These are phyloP conservation scores for Kodamaea fungicola DNA, from an alignment of 1,139 yeast genomes.

Conservation along the genomic window DNA sequence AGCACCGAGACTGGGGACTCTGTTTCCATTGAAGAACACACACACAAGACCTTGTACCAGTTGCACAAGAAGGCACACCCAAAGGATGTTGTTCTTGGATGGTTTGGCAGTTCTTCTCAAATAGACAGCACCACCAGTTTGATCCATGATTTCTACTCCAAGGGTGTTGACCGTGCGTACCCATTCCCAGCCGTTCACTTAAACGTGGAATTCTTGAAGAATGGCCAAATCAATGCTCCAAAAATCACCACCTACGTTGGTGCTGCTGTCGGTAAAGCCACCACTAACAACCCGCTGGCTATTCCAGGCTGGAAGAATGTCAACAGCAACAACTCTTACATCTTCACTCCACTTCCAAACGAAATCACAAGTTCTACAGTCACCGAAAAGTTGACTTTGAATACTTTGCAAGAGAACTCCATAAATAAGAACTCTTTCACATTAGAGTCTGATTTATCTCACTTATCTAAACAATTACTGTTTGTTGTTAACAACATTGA, in stretches of 20 bases:
- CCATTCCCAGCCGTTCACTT: constrained; percentile 81
- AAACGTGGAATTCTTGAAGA: constrained; percentile 46
- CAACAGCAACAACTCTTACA: constrained; percentile 47
- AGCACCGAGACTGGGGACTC: constrained; percentile 76
- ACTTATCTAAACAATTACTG: constrained; percentile 54
- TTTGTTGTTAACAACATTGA: constrained; percentile 54
- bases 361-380: constrained; percentile 57
- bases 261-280: constrained; percentile 62
- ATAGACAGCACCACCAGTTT: constrained; percentile 77
- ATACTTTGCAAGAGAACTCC: constrained; percentile 27
- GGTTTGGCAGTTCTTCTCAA: constrained; percentile 71
- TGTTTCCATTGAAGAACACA: constrained; percentile 70
- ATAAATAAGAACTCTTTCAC: constrained; percentile 17
- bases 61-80: constrained; percentile 79
- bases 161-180: constrained; percentile 63
- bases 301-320: constrained; percentile 48
- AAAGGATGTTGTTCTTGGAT: constrained; percentile 76
- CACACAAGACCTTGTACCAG: constrained; percentile 67
- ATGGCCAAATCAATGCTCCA: constrained; percentile 35
- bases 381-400: constrained; percentile 56
- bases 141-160: constrained; percentile 79
- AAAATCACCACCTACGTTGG: constrained; percentile 69
- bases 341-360: constrained; percentile 78
- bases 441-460: constrained; percentile 25
- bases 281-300: constrained; percentile 31